Percentiles rank a stretch among this genome's conserved stretches.
Evolutionary conservation across 495 filamentous ascomycete genomes (phyloP).

Genomic region (Delitschia confertaspora): DNA sequence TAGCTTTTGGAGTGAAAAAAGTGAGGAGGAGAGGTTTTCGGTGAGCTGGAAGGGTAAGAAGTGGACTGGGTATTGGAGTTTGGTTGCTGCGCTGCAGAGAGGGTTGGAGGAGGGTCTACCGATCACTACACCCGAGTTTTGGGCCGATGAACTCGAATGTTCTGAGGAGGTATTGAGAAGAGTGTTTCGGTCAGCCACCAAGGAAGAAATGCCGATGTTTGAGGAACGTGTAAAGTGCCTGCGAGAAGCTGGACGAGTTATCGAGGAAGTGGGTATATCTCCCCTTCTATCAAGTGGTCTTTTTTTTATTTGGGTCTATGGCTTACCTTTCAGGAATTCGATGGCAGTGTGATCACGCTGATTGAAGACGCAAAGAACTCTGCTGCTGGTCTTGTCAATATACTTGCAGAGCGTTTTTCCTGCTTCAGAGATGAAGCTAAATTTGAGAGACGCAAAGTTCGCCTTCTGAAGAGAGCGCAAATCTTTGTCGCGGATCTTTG

Average conservation of each 20-base stretch:
- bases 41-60: conserved; percentile 68
- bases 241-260: conserved; percentile 72
- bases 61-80: conserved; percentile 94
- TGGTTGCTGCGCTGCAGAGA: conserved; percentile 77
- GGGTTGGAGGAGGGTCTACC: conserved; percentile 93
- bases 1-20: conserved; percentile 77
- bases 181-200: conserved; percentile 78
- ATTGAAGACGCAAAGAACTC: conserved; percentile 69
- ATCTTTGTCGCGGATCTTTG: conserved; percentile 92
- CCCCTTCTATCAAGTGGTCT: background rate
- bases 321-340: conserved; percentile 57
- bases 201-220: conserved; percentile 81
- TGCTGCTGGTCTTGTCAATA: conserved; percentile 73
- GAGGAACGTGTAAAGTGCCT: conserved; percentile 69
- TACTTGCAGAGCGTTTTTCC: conserved; percentile 66
- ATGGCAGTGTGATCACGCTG: conserved; percentile 63
- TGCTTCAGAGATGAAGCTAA: conserved; percentile 76
- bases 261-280: conserved; percentile 61
- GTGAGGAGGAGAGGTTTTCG: conserved; percentile 57
- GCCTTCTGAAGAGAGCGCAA: conserved; percentile 87
- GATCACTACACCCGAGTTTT: conserved; percentile 81
- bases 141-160: conserved; percentile 68
- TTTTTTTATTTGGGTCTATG: background rate
- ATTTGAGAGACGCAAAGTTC: conserved; percentile 66
- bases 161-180: conserved; percentile 62